phyloP scores from a whole-genome alignment of 768 basidiomycete genomes.

The Leccinum uliginosum region DNA sequence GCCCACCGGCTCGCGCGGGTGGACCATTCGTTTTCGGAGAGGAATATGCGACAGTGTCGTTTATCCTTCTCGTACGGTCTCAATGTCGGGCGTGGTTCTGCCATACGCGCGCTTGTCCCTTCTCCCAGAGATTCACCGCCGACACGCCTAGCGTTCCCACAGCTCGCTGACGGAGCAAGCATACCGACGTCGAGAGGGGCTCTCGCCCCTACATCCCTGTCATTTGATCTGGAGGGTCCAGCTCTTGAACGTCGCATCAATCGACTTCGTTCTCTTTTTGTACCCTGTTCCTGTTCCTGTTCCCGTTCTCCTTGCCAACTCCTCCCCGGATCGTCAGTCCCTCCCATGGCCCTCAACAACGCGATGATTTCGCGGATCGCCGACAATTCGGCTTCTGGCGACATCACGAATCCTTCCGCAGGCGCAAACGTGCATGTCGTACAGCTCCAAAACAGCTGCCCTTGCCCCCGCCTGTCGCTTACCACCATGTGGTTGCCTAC shows the following conservation, averaged over 20 bases:
- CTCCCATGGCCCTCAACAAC: slow-evolving; percentile 38
- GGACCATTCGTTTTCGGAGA: slow-evolving; percentile 11
- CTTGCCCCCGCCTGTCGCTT: slow-evolving; percentile 55
- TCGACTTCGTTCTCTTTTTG: neutral
- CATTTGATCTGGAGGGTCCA: slow-evolving; percentile 1
- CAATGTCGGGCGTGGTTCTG: neutral
- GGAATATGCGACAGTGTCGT: slow-evolving; percentile 26
- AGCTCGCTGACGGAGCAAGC: neutral
- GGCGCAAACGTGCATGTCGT: slow-evolving; percentile 55
- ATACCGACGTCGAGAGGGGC: neutral
- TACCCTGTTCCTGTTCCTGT: neutral
- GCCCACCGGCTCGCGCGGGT: neutral
- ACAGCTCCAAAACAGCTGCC: slow-evolving; percentile 53
- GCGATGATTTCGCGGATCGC: slow-evolving; percentile 46
- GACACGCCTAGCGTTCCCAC: neutral
- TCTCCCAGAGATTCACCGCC: neutral
- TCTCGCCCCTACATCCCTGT: neutral
- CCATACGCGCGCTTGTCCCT: slow-evolving; percentile 1
- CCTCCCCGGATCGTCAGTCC: slow-evolving; percentile 33
- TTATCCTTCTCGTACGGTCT: slow-evolving; percentile 18
- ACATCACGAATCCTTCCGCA: slow-evolving; percentile 12
- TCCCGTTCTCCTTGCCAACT: slow-evolving; percentile 1
- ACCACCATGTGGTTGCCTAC: slow-evolving; percentile 41
- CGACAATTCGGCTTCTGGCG: slow-evolving; percentile 20
- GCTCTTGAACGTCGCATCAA: neutral